phyloP scores from a whole-genome alignment of 306 rosid genomes.

The Abrus precatorius region DNA sequence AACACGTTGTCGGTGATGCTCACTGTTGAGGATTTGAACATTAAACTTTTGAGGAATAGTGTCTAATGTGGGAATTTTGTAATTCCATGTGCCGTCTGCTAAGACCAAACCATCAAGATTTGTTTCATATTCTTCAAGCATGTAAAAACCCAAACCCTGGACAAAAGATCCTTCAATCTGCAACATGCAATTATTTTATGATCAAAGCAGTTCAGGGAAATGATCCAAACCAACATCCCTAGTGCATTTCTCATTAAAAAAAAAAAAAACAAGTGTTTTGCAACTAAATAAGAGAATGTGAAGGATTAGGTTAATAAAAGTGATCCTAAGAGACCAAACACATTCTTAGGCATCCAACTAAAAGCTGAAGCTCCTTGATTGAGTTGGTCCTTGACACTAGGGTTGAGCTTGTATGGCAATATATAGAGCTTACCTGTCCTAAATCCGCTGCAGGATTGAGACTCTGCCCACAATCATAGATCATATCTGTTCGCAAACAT shows the following conservation, averaged over 20 bases:
- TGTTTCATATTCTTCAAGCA: slow-evolving; percentile 81
- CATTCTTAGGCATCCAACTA: background rate
- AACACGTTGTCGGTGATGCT: slow-evolving; percentile 67
- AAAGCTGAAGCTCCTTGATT: background rate
- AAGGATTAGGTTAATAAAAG: no score
- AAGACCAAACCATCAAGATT: slow-evolving; percentile 73
- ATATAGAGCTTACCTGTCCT: slow-evolving; percentile 71
- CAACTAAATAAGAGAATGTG: background rate
- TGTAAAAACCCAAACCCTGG: slow-evolving; percentile 88
- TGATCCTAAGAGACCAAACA: background rate
- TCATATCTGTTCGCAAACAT: slow-evolving; percentile 71
- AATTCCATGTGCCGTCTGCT: slow-evolving; percentile 81
- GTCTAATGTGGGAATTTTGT: slow-evolving; percentile 88
- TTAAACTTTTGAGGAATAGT: slow-evolving; percentile 84
- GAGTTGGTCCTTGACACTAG: background rate
- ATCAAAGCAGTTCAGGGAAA: background rate
- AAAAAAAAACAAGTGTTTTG: background rate
- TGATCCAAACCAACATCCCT: no score
- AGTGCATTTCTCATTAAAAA: background rate
- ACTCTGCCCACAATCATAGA: slow-evolving; percentile 93
- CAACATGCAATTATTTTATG: slow-evolving; percentile 39
- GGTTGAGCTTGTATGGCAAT: background rate
- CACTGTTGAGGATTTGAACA: slow-evolving; percentile 75
- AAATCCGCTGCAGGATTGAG: slow-evolving; percentile 96
- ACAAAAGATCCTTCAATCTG: slow-evolving; percentile 96